Percentiles rank a stretch among this genome's conserved stretches.
These are phyloP conservation scores for Diatrype stigma DNA, from an alignment of 2,329 filamentous ascomycete species.

Conservation along the genomic window DNA sequence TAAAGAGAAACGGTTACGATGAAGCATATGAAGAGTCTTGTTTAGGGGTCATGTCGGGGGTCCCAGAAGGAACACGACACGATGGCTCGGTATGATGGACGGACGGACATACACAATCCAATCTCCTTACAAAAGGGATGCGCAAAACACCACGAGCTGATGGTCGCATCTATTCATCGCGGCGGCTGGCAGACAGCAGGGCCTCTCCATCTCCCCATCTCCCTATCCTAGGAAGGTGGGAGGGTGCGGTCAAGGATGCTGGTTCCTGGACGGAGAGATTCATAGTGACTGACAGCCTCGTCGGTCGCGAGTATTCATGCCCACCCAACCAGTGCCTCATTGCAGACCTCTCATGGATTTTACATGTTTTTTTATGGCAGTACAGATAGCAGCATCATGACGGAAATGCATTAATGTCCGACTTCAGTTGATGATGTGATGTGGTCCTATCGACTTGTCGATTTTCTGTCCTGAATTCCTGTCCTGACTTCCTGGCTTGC, in stretches of 20 bases:
- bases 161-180: background rate
- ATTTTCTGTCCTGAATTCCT: conserved; percentile 3
- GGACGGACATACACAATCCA: no score
- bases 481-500: background rate
- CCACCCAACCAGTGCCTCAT: background rate
- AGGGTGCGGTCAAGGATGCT: background rate
- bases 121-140: background rate
- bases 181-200: background rate
- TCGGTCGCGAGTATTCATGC: background rate
- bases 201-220: no score
- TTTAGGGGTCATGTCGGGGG: conserved; percentile 18
- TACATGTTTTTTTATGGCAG: conserved; percentile 16
- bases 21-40: conserved; percentile 19
- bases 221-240: no score
- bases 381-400: conserved; percentile 18
- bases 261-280: background rate
- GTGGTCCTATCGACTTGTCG: no score
- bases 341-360: conserved; percentile 13
- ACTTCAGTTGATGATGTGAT: background rate
- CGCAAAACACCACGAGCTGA: background rate
- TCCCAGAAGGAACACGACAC: conserved; percentile 4
- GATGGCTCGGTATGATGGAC: conserved; percentile 4
- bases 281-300: background rate
- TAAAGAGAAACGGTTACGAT: conserved; percentile 20
- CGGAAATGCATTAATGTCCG: conserved; percentile 18